Evolutionary conservation across 192 early-diverging fungal genomes (phyloP), one percentile per base, ranked within the genome.

Genomic region (Phlyctochytrium bullatum): DNA sequence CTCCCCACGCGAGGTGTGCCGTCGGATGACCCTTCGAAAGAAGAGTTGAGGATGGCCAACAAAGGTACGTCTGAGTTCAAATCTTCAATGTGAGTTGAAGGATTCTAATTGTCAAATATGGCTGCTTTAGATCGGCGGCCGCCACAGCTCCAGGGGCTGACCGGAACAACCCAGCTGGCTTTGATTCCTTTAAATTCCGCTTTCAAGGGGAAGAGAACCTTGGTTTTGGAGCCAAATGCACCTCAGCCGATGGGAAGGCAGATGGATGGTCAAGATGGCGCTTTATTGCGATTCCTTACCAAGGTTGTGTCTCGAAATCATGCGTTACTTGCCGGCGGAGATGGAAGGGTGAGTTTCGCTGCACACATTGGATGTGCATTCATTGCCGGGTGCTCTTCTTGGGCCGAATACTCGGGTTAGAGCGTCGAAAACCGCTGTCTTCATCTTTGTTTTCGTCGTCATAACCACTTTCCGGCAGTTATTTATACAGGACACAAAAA

Each of bases 401-500:
- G n/a, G n/a, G n/a, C n/a, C n/a, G n/a, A n/a, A n/a, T n/a, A n/a
- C n/a, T n/a, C n/a, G n/a, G n/a, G n/a, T n/a, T n/a, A n/a, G n/a
- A n/a, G n/a, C n/a, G 10, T 47, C 40, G 40, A 47, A 14, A 47
- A 47, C 6, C 20, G 6, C 6, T 47, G 20, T 20, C 20, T 47
- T 14, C 20, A 47, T 47, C 40, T 47, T 47, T 47, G 20, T 47
- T 6, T 20, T 47, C 40, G 20, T 47, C 10, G 40, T 6, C 40
- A 6, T 47, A 14, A 6, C 40, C 20, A 14, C 40, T 47, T 20
- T 47, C 20, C 20, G 6, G 40, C 51, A 75, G 66, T 50, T 76
- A 31, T 76, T 54, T 16, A 32, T 76, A 24, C 51, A 62, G 63
- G 73, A 76, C 34, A 76, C 75, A 0, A 76, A 68, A 54, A 65